Evolutionary conservation across 495 filamentous ascomycete species (phyloP), one percentile per base, ranked within the genome.

Genomic region (Penicillium crystallinum): DNA sequence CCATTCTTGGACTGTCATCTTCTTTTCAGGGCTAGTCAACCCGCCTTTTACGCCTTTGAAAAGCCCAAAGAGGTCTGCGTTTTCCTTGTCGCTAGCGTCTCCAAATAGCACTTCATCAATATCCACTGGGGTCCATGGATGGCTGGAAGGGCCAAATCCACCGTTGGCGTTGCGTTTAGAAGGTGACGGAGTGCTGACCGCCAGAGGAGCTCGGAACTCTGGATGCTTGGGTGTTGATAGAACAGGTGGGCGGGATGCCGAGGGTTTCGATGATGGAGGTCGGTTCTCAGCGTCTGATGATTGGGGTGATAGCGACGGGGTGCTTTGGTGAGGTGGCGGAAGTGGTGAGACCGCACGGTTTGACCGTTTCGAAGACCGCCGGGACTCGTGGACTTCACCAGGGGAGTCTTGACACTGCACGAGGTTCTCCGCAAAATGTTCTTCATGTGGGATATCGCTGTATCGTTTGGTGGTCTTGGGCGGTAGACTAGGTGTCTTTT

Each of bases 1-100:
- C 93, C 93, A 98, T 68, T 96, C 84, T 65, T 95, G 88, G 2
- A 97, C 90, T 0, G 83, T 89, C 89, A 98, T 91, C 34, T 79
- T 80, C 75, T 86, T 90, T 73, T 97, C 92, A 0, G 83, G 83
- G 54, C 76, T 86, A 1, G 81, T 84, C 54, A 98, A 66, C n/a
- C 78, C 77, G 22, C 72, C 76, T 53, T 78, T 80, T 8, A 62
- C 64, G 31, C 78, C 71, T 25, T 75, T 69, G 46, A 78, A 65
- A 0, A 68, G 54, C 3, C 71, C 74, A 10, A 55, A 52, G 7
- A 74, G 46, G 49, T 77, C 72, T 41, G 79, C 75, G 56, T 84
- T 85, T 35, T 83, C 82, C 42, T 81, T 74, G 23, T 79, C 76
- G 12, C 72, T 72, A n/a, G 57, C 36, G 29, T 66, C 61, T 55